A percentile compares a stretch with the other conserved stretches of the same genome.
phyloP scores from a whole-genome alignment of 1,284 basidiomycete genomes.

The Hymenochaete sp. region DNA sequence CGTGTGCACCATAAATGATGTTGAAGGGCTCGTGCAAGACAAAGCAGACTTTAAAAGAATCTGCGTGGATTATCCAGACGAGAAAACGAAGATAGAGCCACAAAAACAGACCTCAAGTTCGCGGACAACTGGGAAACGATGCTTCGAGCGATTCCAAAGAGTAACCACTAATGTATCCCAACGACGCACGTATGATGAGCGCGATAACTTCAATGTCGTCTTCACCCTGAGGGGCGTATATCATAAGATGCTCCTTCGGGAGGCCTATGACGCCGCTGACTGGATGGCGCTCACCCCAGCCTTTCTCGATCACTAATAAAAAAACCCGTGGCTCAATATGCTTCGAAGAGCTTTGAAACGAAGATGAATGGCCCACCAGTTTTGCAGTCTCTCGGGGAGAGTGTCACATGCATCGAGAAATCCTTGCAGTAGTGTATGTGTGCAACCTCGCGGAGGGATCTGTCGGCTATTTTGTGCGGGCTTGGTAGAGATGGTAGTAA shows the following conservation, averaged over 20 bases:
- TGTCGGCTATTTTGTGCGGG: slow-evolving; percentile 18
- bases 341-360: neutral
- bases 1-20: too few species aligned
- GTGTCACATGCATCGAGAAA: slow-evolving; percentile 22
- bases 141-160: too few species aligned
- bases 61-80: too few species aligned
- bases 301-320: slow-evolving; percentile 23
- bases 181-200: slow-evolving; percentile 21
- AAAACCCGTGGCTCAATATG: neutral
- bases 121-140: too few species aligned
- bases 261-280: slow-evolving; percentile 17
- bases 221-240: slow-evolving; percentile 23
- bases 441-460: slow-evolving; percentile 20
- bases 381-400: slow-evolving; percentile 23
- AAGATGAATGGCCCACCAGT: slow-evolving; percentile 16
- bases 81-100: too few species aligned
- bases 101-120: too few species aligned
- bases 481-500: slow-evolving; percentile 15
- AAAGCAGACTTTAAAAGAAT: too few species aligned
- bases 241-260: slow-evolving; percentile 24
- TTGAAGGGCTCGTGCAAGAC: too few species aligned
- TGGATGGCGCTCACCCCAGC: slow-evolving; percentile 25
- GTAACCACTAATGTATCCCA: slow-evolving; percentile 18
- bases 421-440: slow-evolving; percentile 23
- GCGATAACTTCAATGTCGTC: slow-evolving; percentile 23